Base-by-base conservation (phyloP, 129 eudicot genomes). In the Saposhnikovia divaricata region DNA sequence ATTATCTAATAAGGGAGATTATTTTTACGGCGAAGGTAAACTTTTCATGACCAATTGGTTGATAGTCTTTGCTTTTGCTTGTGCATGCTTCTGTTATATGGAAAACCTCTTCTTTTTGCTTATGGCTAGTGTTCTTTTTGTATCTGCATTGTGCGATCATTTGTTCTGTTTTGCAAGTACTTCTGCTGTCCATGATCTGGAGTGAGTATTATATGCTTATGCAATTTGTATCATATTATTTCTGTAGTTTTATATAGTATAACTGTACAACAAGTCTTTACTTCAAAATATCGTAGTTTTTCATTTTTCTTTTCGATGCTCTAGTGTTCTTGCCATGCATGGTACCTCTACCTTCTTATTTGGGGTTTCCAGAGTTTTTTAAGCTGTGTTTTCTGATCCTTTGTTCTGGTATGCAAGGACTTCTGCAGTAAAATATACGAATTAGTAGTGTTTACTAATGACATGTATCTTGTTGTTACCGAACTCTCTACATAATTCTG, bases 11-110 rank as follows among this genome's bases (percentile, higher is more conserved):
- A 37, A 84, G 97, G 83, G 93, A 94, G 79, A 89, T 94, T 68
- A 78, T 85, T 77, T 81, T 91, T 63, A 63, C 83, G n/a, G 90
- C 88, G 68, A 87, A 91, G 97, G 97, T 91, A 83, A 45, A 74
- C 42, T 66, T 75, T 50, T 46, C 39, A 3, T 74, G 31, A 7
- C 11, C 40, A 12, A 25, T 11, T 45, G 78, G 39, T 74, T 74
- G 39, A 13, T 74, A 45, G 19, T 43, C 25, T 74, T 13, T 74
- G 59, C 27, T 40, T 19, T 73, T 18, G 8, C 63, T 19, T 53
- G 25, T 61, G 69, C 69, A 61, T 61, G 69, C 31, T 23, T 31
- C n/a, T 59, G 31, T n/a, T 23, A n/a, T 59, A 59, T 2, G 13
- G 66, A 27, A 10, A 59, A n/a, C 14, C 66, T 59, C 13, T n/a